Evolutionary conservation across 495 filamentous ascomycete species (phyloP).

Genomic region (Daldinia decipiens): DNA sequence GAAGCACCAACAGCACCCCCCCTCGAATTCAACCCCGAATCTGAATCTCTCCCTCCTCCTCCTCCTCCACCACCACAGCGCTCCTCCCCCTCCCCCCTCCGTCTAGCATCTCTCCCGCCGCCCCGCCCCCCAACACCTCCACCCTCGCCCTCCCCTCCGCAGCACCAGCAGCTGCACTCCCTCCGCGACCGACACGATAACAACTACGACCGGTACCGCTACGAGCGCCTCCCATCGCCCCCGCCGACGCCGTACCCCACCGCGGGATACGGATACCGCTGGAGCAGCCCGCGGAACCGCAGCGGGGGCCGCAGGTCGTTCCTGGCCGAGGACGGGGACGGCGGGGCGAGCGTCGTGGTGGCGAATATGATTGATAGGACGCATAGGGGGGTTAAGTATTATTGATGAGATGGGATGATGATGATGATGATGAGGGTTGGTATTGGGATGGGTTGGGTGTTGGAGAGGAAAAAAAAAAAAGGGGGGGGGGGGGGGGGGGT

Average conservation of each 20-base stretch:
- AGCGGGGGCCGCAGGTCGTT: not conserved
- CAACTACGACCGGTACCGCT: conserved; percentile 1
- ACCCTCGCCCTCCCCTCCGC: not conserved
- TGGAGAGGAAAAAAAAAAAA: too few relatives aligned
- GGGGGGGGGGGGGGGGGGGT: too few relatives aligned
- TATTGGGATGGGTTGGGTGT: too few relatives aligned
- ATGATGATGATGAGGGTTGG: too few relatives aligned
- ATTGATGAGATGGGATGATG: not conserved
- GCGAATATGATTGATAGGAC: conserved; percentile 44
- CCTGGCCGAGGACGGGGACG: conserved; percentile 10
- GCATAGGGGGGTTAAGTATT: conserved; percentile 34
- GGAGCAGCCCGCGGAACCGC: not conserved
- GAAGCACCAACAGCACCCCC: not conserved
- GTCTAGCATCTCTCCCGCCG: not conserved
- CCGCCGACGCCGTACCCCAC: not conserved
- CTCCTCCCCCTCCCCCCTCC: not conserved
- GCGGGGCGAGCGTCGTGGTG: conserved; percentile 31
- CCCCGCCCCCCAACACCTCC: not conserved
- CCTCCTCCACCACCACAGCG: not conserved
- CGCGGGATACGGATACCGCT: not conserved
- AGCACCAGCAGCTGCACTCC: conserved; percentile 16
- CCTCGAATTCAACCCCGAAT: not conserved
- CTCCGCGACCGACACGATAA: conserved; percentile 23
- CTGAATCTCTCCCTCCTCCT: not conserved
- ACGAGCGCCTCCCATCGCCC: not conserved